Conservation (phyloP, 2,329 filamentous ascomycete genomes). For the Fusarium sp. region DNA sequence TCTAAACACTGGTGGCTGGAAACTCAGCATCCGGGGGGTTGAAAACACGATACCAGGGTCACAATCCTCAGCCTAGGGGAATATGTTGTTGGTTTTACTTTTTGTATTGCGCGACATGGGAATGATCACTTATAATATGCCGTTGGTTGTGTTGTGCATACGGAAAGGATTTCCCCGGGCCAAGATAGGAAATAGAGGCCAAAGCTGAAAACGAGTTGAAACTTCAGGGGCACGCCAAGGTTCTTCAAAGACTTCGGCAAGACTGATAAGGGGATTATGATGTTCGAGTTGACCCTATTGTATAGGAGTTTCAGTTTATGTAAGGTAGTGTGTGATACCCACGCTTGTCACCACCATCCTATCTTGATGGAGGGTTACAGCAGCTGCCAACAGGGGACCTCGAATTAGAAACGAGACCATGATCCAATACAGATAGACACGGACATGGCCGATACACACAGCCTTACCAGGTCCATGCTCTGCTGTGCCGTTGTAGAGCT, state of each 20-base stretch:
- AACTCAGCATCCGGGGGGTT: not conserved
- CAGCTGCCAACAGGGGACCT: not conserved
- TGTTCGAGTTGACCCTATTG: not conserved
- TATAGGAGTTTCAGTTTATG: constrained; percentile 31
- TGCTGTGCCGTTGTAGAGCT: constrained; percentile 30
- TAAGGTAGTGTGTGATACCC: constrained; percentile 23
- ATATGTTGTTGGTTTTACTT: constrained; percentile 21
- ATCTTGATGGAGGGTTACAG: constrained; percentile 22
- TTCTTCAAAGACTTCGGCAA: not conserved
- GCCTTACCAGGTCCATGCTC: constrained; percentile 3
- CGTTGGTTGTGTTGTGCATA: constrained; percentile 36
- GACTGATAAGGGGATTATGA: not conserved
- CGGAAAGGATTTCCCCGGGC: constrained; percentile 30
- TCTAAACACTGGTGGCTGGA: constrained; percentile 6
- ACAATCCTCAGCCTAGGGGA: constrained; percentile 13
- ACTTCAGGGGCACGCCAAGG: constrained; percentile 2
- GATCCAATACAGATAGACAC: constrained; percentile 15
- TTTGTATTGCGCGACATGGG: not conserved
- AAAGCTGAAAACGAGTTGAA: constrained; percentile 31
- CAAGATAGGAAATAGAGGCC: constrained; percentile 24
- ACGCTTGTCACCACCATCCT: constrained; percentile 29
- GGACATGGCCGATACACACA: constrained; percentile 25
- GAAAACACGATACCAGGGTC: constrained; percentile 6
- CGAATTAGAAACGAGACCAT: not conserved
- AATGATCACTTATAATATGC: constrained; percentile 21